Base-by-base conservation (phyloP, 1,284 basidiomycete genomes). In the Lentinula novae-zelandiae region DNA sequence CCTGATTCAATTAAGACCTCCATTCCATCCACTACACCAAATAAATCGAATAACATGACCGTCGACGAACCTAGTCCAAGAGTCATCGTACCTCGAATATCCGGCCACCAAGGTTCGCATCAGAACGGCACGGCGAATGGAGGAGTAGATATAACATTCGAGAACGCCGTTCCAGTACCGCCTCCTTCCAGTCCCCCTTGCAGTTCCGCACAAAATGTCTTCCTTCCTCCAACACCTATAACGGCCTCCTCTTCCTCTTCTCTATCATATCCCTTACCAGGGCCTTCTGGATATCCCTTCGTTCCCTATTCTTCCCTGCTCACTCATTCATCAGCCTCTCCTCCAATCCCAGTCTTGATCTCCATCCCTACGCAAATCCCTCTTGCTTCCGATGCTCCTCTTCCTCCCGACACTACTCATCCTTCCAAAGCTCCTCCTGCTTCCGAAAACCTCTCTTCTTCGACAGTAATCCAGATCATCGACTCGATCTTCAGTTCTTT, bases 401-500 rank as follows among this genome's bases (percentile, higher is more conserved):
- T 4, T 27, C 27, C 27, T 27, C 27, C 27, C 2, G 27, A 27
- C 27, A 27, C 27, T 27, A 27, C 27, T 55, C n/a, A 27, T 12
- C 38, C 10, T 7, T 15, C 33, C 13, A 34, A 36, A 15, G 17
- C 38, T 17, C 42, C 15, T 31, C 31, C 10, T 5, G 20, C 40
- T 17, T 17, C 8, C 31, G 54, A 17, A 17, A 15, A 7, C n/a
- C 13, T 44, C 3, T 53, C 58, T 15, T 51, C 58, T 2, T 51
- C 53, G 20, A 33, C 39, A 10, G 46, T 60, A 33, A 44, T 60
- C 15, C 40, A 60, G 10, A 34, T 60, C 27, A 53, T 60, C 39
- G 58, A 60, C 42, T 46, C 15, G 17, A 38, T 60, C 1, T 60
- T 60, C 51, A 22, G 39, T 5, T 40, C 51, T 12, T 60, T 60